phyloP scores from a whole-genome alignment of 371 early-diverging fungal species.

The Lichtheimia ornata region DNA sequence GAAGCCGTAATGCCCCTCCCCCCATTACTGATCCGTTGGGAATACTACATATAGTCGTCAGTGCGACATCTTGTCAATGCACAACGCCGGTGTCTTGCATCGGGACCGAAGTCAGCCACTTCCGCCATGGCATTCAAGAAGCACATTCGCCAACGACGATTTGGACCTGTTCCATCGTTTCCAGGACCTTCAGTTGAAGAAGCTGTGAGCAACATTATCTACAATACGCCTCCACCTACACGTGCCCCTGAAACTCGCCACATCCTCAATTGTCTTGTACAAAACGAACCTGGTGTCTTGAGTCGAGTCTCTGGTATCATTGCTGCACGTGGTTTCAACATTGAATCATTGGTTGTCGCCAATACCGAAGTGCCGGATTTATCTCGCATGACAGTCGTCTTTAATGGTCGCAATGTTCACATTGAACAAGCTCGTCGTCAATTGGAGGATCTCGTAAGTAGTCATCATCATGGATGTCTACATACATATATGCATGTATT shows the following conservation, averaged over 20 bases:
- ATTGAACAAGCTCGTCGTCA: constrained; percentile 94
- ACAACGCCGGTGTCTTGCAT: constrained; percentile 7
- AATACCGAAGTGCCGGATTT: constrained; percentile 94
- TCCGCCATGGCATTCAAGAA: constrained; percentile 62
- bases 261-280: constrained; percentile 91
- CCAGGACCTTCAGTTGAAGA: constrained; percentile 70
- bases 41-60: too few relatives aligned
- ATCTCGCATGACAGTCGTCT: constrained; percentile 92
- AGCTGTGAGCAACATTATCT: constrained; percentile 88
- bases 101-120: constrained; percentile 39
- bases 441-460: constrained; percentile 85
- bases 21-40: too few relatives aligned
- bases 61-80: not conserved
- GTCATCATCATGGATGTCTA: not conserved
- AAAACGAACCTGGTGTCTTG: constrained; percentile 95
- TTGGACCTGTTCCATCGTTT: constrained; percentile 43
- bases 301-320: constrained; percentile 90
- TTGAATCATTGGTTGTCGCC: constrained; percentile 93
- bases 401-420: constrained; percentile 81
- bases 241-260: constrained; percentile 67
- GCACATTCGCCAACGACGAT: constrained; percentile 58
- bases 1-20: too few relatives aligned
- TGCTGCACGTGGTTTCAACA: constrained; percentile 96
- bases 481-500: not conserved
- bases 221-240: constrained; percentile 80